These are phyloP conservation scores for Thielaviopsis cerberus DNA, from an alignment of 2,329 filamentous ascomycete species.

Conservation along the genomic window DNA sequence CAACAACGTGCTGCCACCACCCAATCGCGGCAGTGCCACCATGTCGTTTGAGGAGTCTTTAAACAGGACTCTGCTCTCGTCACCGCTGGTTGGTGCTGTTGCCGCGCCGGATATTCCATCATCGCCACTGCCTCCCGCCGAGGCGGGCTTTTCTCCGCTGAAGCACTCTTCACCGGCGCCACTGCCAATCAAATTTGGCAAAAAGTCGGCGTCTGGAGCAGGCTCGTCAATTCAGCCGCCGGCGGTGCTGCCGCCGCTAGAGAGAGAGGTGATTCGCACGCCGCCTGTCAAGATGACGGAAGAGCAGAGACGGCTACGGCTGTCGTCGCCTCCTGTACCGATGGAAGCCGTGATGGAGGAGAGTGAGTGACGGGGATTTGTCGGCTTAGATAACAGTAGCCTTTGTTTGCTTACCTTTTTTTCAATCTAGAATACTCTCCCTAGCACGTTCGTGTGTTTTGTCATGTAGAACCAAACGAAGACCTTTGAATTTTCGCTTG, in stretches of 20 bases:
- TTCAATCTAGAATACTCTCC: not conserved
- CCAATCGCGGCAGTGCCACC: not conserved
- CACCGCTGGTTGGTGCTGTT: slow-evolving; percentile 2
- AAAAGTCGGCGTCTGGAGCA: slow-evolving; percentile 19
- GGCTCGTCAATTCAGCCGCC: slow-evolving; percentile 35
- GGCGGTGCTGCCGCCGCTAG: slow-evolving; percentile 38
- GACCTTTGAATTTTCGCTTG: no score
- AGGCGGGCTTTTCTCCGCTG: slow-evolving; percentile 31
- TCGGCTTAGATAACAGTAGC: not conserved
- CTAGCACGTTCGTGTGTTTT: no score
- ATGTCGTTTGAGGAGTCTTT: slow-evolving; percentile 12
- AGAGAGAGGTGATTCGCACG: slow-evolving; percentile 36
- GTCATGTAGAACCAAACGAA: no score
- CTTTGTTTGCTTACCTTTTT: not conserved
- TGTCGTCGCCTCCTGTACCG: slow-evolving; percentile 1
- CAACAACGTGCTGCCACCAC: slow-evolving; percentile 8
- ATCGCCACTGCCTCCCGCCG: slow-evolving; percentile 18
- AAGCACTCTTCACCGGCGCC: slow-evolving; percentile 31
- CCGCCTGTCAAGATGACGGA: slow-evolving; percentile 39
- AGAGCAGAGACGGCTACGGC: slow-evolving; percentile 11
- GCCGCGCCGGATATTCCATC: slow-evolving; percentile 7
- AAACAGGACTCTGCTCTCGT: slow-evolving; percentile 4
- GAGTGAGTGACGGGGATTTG: not conserved
- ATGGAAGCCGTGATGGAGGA: not conserved
- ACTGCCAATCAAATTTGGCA: slow-evolving; percentile 13